Base-by-base conservation (phyloP, 1,139 yeast species). In the Pichia sp. region DNA sequence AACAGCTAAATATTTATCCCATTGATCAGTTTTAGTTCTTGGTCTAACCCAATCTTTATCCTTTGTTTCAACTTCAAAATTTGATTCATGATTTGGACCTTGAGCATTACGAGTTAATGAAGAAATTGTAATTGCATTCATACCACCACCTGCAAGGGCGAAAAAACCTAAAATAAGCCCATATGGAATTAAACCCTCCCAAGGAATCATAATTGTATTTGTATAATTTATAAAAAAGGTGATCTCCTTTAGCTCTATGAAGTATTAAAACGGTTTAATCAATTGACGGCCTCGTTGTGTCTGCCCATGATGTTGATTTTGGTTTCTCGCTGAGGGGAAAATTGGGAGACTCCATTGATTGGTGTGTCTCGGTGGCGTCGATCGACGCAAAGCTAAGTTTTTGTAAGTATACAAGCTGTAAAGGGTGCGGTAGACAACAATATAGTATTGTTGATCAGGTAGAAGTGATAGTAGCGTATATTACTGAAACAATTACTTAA, bases 161-260 rank as follows among this genome's bases (percentile, higher is more conserved):
- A 74, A 61, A 49, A 68, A 65, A 72, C 68, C 68, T 45, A 77
- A 62, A 71, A 79, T 79, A 52, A 79, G 67, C 50, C 76, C 81
- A 56, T 75, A 79, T 47, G 85, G 85, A 60, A 79, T 58, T 46
- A 79, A 64, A 46, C 83, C 84, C 71, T 79, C 85, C 65, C 79
- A 79, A 52, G 86, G 85, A 68, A 79, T 77, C 80, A 74, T 72
- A 10, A 17, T 45, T 33, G 39, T 39, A 18, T 37, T 15, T 20
- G 17, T 26, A 26, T 10, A 14, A n/a, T 26, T 17, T 44, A 28
- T 30, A 19, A 11, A 9, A 33, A 37, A 35, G 33, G 31, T 37
- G 24, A 33, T 28, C 23, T 26, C 30, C 30, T 26, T 26, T 26
- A n/a, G n/a, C n/a, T n/a, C n/a, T n/a, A n/a, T n/a, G n/a, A n/a